Percentiles rank a stretch among this genome's conserved stretches.
Evolutionary conservation across 1,284 basidiomycete genomes (phyloP).

Genomic region (Hemileia vastatrix): DNA sequence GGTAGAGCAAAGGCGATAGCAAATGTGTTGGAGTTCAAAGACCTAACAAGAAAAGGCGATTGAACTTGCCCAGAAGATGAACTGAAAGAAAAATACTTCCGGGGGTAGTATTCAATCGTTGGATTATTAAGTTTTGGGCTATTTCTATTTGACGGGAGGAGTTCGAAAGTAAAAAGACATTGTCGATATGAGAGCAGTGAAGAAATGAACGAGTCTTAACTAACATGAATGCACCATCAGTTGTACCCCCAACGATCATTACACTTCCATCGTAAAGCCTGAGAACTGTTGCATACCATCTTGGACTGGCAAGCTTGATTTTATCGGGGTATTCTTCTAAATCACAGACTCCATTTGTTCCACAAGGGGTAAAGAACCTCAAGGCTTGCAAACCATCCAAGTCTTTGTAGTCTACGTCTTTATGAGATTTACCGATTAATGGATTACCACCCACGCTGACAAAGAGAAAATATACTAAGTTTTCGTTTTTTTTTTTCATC

Average conservation of each 20-base stretch:
- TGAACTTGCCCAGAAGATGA: conserved; percentile 58
- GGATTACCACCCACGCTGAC: neutral
- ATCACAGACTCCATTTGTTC: conserved; percentile 49
- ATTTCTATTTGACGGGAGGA: conserved; percentile 8
- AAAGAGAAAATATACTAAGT: neutral
- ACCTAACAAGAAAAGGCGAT: conserved; percentile 58
- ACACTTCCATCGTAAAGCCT: conserved; percentile 50
- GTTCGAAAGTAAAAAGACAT: neutral
- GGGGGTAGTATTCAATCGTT: conserved; percentile 16
- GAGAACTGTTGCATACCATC: conserved; percentile 65
- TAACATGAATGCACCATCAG: conserved; percentile 24
- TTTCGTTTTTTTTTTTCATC: neutral
- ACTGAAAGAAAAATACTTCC: conserved; percentile 50
- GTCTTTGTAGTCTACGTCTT: conserved; percentile 62
- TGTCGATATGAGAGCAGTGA: conserved; percentile 54
- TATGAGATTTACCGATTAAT: conserved; percentile 51
- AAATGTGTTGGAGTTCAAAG: conserved; percentile 69
- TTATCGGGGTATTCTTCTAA: conserved; percentile 58
- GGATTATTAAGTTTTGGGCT: conserved; percentile 10
- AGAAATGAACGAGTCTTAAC: conserved; percentile 2
- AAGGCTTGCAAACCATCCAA: conserved; percentile 64
- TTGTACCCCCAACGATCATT: conserved; percentile 22
- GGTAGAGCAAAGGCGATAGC: conserved; percentile 65
- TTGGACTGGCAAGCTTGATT: conserved; percentile 54
- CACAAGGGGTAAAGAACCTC: conserved; percentile 62